Conservation (phyloP, 139 green algal species). For the Picochlorum sp. region DNA sequence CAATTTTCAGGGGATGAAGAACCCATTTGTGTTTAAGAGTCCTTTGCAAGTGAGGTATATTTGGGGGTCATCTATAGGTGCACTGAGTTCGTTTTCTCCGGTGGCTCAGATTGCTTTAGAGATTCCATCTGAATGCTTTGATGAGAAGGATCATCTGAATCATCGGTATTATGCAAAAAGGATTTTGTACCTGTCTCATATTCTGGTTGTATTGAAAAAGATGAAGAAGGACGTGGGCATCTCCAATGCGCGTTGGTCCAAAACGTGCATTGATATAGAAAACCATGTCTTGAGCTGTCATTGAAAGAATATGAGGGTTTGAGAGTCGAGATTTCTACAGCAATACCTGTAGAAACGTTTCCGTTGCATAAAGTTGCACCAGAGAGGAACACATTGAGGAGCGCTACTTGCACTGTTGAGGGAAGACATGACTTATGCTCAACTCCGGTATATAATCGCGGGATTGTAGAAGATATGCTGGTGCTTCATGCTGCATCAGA, state of each 20-base stretch:
- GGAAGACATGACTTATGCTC: slow-evolving; percentile 16
- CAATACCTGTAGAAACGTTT: slow-evolving; percentile 24
- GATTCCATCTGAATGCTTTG: slow-evolving; percentile 52
- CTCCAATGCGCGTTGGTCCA: slow-evolving; percentile 12
- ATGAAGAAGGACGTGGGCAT: slow-evolving; percentile 1
- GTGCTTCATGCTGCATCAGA: slow-evolving; percentile 16
- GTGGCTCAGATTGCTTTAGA: slow-evolving; percentile 48
- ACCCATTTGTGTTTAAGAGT: neutral
- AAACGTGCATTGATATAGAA: slow-evolving; percentile 30
- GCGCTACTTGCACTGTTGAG: neutral
- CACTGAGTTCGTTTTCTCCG: neutral
- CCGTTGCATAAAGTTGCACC: slow-evolving; percentile 43
- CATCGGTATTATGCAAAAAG: slow-evolving; percentile 63
- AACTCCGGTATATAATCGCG: slow-evolving; percentile 66
- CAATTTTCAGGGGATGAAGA: neutral
- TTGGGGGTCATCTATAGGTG: slow-evolving; percentile 1
- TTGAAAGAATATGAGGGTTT: neutral
- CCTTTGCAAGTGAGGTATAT: no score
- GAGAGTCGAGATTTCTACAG: slow-evolving; percentile 35
- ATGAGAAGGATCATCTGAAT: slow-evolving; percentile 65
- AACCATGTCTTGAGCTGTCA: slow-evolving; percentile 42
- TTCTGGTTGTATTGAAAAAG: slow-evolving; percentile 30
- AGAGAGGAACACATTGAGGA: slow-evolving; percentile 39
- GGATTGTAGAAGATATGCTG: slow-evolving; percentile 50
- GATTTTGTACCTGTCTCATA: slow-evolving; percentile 44